A percentile compares a stretch with the other conserved stretches of the same genome.
These are phyloP conservation scores for Mycena rebaudengoi DNA, from an alignment of 768 basidiomycete species.

Conservation along the genomic window DNA sequence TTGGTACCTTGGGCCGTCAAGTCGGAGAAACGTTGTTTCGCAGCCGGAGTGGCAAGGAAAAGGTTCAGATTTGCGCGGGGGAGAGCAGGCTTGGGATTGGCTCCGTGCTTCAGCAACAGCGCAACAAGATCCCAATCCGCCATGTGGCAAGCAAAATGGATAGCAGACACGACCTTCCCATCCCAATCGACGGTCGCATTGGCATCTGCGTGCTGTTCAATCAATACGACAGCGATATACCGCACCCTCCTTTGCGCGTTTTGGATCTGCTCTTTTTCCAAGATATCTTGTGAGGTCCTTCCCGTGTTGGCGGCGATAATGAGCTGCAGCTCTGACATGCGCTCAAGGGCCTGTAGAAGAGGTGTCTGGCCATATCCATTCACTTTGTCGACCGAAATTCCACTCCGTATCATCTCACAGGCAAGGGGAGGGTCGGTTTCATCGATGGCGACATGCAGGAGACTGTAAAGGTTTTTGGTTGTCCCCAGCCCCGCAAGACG, in stretches of 20 bases:
- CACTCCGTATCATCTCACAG: constrained; percentile 18
- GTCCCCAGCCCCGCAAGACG: too few species aligned
- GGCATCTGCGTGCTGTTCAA: constrained; percentile 31
- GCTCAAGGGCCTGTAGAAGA: constrained; percentile 16
- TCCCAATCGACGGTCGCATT: constrained; percentile 16
- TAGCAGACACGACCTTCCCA: constrained; percentile 14
- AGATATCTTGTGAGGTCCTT: background rate
- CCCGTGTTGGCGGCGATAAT: background rate
- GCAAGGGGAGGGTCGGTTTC: constrained; percentile 13
- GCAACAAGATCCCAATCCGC: constrained; percentile 29
- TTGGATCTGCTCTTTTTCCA: background rate
- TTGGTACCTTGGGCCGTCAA: constrained; percentile 4
- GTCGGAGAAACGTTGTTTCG: constrained; percentile 6
- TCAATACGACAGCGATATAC: constrained; percentile 21
- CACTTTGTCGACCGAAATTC: background rate
- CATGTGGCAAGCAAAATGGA: constrained; percentile 25
- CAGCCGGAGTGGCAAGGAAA: constrained; percentile 1
- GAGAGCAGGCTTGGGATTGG: constrained; percentile 13
- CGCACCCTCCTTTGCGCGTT: constrained; percentile 5
- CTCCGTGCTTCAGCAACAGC: constrained; percentile 29
- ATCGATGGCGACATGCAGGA: constrained; percentile 19
- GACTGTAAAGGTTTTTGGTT: background rate
- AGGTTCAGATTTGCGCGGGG: background rate
- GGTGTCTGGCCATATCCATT: constrained; percentile 13
- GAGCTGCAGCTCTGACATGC: constrained; percentile 3